Base-by-base conservation (phyloP, 1,139 yeast genomes). In the Torulaspora globosa region DNA sequence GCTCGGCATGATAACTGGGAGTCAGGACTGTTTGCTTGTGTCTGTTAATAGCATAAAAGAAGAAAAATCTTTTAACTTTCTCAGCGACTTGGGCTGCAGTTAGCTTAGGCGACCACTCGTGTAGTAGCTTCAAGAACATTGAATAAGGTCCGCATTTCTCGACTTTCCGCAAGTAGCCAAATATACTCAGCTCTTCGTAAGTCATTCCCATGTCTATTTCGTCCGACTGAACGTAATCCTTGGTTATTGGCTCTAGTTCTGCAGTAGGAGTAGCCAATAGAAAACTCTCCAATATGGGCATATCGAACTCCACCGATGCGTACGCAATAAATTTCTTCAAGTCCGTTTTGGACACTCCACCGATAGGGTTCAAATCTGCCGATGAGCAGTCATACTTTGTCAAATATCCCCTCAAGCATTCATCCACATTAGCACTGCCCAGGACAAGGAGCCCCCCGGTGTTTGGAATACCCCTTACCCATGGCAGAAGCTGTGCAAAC, bases 191-290 rank as follows among this genome's bases (percentile, higher is more conserved):
- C 63, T 92, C 98, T 53, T 89, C 96, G 62, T 92, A 92, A 0
- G 96, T 85, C 84, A 94, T 84, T 1, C 99, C 99, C 98, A 92
- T 92, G 64, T 92, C 99, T 7, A 79, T 82, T 66, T 92, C 99
- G 66, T 92, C 99, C 38, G 95, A 85, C 67, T 92, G 99, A 11
- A 89, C 95, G 59, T 92, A 90, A 50, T 80, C 76, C 55, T 84
- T 80, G 0, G 98, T 90, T 46, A 88, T 90, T 37, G 99, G 99
- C 62, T 92, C 99, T 46, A 92, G 76, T 65, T 92, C 99, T 0
- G 99, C 99, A 0, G 98, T 92, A 30, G 99, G 99, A 0, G 92
- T 84, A 0, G 98, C 98, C 51, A 78, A 79, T 41, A 92, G 71
- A 63, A 94, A 92, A 5, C 83, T 84, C 39, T 76, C 70, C 52